Base-by-base conservation (phyloP, 768 basidiomycete species). In the Auricularia auricula-judae region DNA sequence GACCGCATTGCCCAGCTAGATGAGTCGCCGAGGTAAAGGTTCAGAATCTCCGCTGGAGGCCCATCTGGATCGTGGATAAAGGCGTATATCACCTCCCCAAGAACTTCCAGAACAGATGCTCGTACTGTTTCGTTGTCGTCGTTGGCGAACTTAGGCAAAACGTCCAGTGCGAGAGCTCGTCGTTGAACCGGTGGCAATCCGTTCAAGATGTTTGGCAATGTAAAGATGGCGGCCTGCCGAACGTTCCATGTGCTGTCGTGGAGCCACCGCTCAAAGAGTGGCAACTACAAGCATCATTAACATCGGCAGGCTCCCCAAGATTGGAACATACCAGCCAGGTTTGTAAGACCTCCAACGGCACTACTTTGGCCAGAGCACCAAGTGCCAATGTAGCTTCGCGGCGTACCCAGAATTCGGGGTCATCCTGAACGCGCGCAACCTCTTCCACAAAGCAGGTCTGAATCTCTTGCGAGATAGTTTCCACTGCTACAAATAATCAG, bases 371-470 rank as follows among this genome's bases (percentile, higher is more conserved):
- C 63, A 98, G 78, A 8, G 89, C 89, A 0, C 91, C 93, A 34
- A 98, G 78, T 3, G 93, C 93, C 68, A 92, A 90, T 1, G 89
- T 89, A 1, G 91, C 92, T 72, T 96, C 91, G 62, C 88, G 79
- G 67, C 92, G 79, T 21, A 94, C 90, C 84, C 88, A 91, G 62
- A 86, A 87, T 23, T 88, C 78, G 56, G 82, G 74, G 71, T 90
- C 89, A 35, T 76, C 76, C 4, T 82, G 81, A 3, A 87, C 84
- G 47, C 88, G 81, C 67, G 84, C 83, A 7, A 93, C 82, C 72
- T 93, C 91, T 59, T 81, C 81, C 16, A 92, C 86, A 71, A 91
- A 90, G 1, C 84, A 82, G 14, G 72, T 71, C 65, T 88, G 80
- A 3, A 82, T 82, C 33, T 74, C 74, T 11, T 72, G 70, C 3